Percentiles rank a stretch among this genome's conserved stretches.
These are phyloP conservation scores for Tylopilus rubrobrunneus DNA, from an alignment of 768 basidiomycete genomes.

Conservation along the genomic window DNA sequence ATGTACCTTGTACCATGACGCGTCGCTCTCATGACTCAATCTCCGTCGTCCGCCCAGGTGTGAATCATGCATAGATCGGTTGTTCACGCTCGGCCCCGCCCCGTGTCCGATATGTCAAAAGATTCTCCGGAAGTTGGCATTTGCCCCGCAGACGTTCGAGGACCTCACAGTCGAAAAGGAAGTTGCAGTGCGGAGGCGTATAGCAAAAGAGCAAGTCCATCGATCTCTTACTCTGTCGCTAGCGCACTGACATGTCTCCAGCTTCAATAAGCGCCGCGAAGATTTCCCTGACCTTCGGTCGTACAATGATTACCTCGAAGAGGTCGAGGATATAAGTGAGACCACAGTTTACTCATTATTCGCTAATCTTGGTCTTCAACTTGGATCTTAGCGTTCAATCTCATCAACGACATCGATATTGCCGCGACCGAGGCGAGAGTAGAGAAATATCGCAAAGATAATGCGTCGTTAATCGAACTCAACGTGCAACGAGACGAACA, in stretches of 20 bases:
- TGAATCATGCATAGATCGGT: slow-evolving; percentile 95
- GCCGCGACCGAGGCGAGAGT: slow-evolving; percentile 81
- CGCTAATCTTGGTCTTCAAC: background rate
- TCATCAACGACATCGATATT: slow-evolving; percentile 85
- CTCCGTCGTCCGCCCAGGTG: slow-evolving; percentile 59
- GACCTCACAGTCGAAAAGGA: slow-evolving; percentile 93
- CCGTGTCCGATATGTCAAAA: slow-evolving; percentile 93
- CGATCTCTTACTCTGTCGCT: background rate
- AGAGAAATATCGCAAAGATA: slow-evolving; percentile 70
- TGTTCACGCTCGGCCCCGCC: slow-evolving; percentile 94
- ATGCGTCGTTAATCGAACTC: slow-evolving; percentile 76
- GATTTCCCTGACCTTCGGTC: slow-evolving; percentile 78
- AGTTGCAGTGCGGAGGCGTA: slow-evolving; percentile 80
- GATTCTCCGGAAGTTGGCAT: slow-evolving; percentile 87
- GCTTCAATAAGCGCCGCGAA: slow-evolving; percentile 91
- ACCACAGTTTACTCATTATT: background rate
- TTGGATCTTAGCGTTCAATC: slow-evolving; percentile 73
- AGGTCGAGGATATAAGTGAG: slow-evolving; percentile 88
- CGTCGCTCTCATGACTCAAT: slow-evolving; percentile 8
- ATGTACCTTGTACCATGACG: slow-evolving; percentile 52
- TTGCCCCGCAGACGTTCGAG: slow-evolving; percentile 92
- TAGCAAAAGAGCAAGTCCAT: slow-evolving; percentile 76
- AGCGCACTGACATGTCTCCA: slow-evolving; percentile 28
- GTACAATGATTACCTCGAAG: slow-evolving; percentile 95
- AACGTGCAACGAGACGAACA: slow-evolving; percentile 82